Evolutionary conservation across 2,329 filamentous ascomycete species (phyloP), one percentile per base, ranked within the genome.

Genomic region (Intubia oerlemansii): DNA sequence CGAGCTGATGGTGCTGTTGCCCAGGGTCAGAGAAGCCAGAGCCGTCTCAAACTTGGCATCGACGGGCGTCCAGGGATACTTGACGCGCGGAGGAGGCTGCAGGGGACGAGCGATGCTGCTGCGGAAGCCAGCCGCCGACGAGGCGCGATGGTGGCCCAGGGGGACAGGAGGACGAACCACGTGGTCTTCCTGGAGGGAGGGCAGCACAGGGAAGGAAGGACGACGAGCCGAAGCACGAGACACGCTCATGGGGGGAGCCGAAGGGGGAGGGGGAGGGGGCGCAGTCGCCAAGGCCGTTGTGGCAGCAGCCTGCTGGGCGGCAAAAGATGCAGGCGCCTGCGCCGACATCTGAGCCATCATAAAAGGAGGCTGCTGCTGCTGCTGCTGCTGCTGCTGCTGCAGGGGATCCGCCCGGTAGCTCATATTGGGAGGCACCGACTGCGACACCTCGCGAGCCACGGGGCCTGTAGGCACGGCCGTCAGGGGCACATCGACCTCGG

Each of bases 351-450:
- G n/a, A n/a, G n/a, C n/a, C n/a, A n/a, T n/a, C n/a, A n/a, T n/a
- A n/a, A n/a, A n/a, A n/a, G n/a, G 27, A 22, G 44, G 46, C 10
- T 23, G 21, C 11, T 12, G 21, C 21, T 11, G 16, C 49, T 12
- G 5, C 10, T 12, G 22, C 8, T 24, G 44, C 32, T 40, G 18
- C 8, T 15, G 26, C 8, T n/a, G 18, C 12, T 15, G 18, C 9
- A 2, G 26, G 14, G 12, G 20, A 5, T 39, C 35, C 24, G 55
- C 47, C 18, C 70, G 66, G 56, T 76, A 92, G 46, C 69, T 73
- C 82, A 93, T 92, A 52, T 91, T 73, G 6, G 85, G 85, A 24
- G 85, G 85, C 0, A 93, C 85, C 5, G 84, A 93, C 49, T 92
- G 81, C 16, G 81, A 91, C 26, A 62, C 57, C 43, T 88, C 75